Evolutionary conservation across 2,329 filamentous ascomycete species (phyloP).

Genomic region (Colletotrichum cordylinicola): DNA sequence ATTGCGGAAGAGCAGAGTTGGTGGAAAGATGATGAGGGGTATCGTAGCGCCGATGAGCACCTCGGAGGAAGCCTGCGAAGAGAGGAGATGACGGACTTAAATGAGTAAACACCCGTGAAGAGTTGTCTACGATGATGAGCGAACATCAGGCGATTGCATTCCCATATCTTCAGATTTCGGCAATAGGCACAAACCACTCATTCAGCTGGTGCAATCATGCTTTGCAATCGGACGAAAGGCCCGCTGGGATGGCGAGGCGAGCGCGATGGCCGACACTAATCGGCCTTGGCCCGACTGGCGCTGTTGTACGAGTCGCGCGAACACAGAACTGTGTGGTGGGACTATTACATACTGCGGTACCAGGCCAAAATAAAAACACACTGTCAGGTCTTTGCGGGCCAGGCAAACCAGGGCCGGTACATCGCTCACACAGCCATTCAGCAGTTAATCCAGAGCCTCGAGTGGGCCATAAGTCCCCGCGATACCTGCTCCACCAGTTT

Average conservation of each 20-base stretch:
- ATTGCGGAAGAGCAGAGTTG: neutral
- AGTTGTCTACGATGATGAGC: neutral
- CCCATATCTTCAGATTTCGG: neutral
- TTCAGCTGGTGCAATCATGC: neutral
- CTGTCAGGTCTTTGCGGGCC: neutral
- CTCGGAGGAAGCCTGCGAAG: neutral
- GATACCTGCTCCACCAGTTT: no score
- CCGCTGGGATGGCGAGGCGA: neutral
- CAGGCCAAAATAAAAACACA: neutral
- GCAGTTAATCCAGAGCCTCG: neutral
- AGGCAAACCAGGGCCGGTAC: neutral
- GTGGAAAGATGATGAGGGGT: neutral
- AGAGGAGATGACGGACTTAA: neutral
- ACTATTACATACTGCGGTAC: neutral
- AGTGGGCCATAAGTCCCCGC: neutral
- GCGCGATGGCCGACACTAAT: neutral
- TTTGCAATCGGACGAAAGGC: neutral
- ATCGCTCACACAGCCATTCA: neutral
- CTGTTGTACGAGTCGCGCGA: neutral
- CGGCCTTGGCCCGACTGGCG: slow-evolving; percentile 17
- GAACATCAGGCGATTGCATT: slow-evolving; percentile 3
- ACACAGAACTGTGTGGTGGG: neutral
- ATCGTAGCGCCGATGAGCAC: neutral
- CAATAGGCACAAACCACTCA: neutral
- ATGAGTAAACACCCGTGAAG: neutral